Evolutionary conservation across 2,329 filamentous ascomycete species (phyloP), one percentile per base, ranked within the genome.

Genomic region (Plectosphaerella cucumerina): DNA sequence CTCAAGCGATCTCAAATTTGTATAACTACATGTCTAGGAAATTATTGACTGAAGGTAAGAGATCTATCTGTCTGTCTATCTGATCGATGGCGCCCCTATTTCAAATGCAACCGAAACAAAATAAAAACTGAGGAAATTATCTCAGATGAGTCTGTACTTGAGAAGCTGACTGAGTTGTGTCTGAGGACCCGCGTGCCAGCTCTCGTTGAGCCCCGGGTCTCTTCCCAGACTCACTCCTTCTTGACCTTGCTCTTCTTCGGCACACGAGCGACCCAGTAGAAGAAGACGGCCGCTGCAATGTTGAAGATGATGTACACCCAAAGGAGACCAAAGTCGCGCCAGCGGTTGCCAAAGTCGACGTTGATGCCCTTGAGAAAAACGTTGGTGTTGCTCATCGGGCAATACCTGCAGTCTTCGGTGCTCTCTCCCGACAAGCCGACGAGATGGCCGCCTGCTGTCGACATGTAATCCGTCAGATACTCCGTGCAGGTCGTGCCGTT

Each of bases 271-370:
- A 74, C 54, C 68, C 69, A 77, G 58, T 79, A 78, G 42, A 78
- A 62, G 17, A 68, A 60, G 8, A 82, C 65, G 0, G 77, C 77
- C 1, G 67, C 75, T 31, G 64, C 58, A 41, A 80, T 62, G 56
- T 82, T 81, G 64, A 82, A 78, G 26, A 70, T 66, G 53, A 80
- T 73, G 51, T 77, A 82, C 0, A 70, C 73, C 66, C 75, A 81
- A 48, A 81, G 67, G 21, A 85, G 70, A 3, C 80, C 76, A 47
- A 73, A 75, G 22, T 58, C 50, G 47, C 80, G 73, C 79, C 80
- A 84, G 44, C 77, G 65, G 37, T 80, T 64, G 47, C 57, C 60
- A 57, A 78, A 82, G 23, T 68, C 62, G 43, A 76, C 72, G 35
- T 70, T 66, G 34, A 72, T 67, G 0, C 20, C 49, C 3, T 48